Conservation (phyloP, 352 stramenopile species). For the Globisporangium radiosum region DNA sequence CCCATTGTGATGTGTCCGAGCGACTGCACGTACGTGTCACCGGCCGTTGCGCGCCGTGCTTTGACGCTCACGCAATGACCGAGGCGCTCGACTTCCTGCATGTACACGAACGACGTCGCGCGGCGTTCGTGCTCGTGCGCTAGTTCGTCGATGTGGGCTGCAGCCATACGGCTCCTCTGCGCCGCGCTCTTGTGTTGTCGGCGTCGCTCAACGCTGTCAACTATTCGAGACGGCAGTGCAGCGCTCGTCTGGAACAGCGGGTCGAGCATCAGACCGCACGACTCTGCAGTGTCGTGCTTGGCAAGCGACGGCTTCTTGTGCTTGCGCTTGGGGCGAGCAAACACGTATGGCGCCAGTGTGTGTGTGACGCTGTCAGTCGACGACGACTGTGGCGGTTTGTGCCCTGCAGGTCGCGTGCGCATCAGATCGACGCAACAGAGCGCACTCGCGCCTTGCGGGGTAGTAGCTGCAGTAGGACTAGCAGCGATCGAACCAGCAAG, state of each 20-base stretch:
- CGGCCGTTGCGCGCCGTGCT: slow-evolving; percentile 21
- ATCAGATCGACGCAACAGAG: slow-evolving; percentile 26
- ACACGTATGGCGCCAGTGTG: slow-evolving; percentile 24
- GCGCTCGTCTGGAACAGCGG: slow-evolving; percentile 43
- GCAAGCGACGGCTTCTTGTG: slow-evolving; percentile 10
- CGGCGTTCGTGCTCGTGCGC: no score
- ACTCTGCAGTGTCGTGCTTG: background rate
- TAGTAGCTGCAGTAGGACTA: background rate
- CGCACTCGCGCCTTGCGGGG: no score
- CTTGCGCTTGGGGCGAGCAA: slow-evolving; percentile 36
- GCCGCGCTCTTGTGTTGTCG: slow-evolving; percentile 5
- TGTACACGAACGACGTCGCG: slow-evolving; percentile 20
- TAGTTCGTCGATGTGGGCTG: background rate
- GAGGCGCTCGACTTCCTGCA: slow-evolving; percentile 34
- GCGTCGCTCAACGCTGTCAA: background rate
- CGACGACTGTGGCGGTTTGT: slow-evolving; percentile 4
- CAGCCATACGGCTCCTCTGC: background rate
- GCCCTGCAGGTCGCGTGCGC: slow-evolving; percentile 24
- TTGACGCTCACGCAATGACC: slow-evolving; percentile 48
- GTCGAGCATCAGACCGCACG: slow-evolving; percentile 50
- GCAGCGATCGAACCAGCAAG: background rate
- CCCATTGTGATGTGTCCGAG: slow-evolving; percentile 26
- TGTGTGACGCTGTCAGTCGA: background rate
- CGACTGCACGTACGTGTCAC: slow-evolving; percentile 44
- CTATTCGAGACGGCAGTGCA: background rate